Base-by-base conservation (phyloP, 2,329 filamentous ascomycete genomes). In the Pseudogymnoascus sp. region DNA sequence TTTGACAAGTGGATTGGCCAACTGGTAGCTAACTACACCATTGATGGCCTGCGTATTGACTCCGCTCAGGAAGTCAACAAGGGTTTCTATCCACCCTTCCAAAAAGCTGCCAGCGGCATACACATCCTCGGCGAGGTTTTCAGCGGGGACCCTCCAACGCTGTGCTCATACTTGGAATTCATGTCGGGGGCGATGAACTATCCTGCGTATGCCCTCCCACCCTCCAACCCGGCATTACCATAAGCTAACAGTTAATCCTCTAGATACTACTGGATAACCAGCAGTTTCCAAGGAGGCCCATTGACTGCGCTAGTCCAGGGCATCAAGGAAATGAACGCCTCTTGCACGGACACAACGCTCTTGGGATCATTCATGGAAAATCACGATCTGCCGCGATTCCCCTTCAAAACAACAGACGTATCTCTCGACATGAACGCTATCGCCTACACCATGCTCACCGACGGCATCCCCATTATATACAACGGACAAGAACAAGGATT, bases 391-490 rank as follows among this genome's bases (percentile, higher is more conserved):
- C 66, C 73, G 9, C 74, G 78, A 16, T 76, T 78, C 65, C 71
- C 72, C 18, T 76, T 36, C 9, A 36, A 46, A n/a, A 65, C 65
- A 1, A 46, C 9, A 9, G 68, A 69, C 49, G 12, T 64, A 3
- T 56, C 64, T 38, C 61, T 65, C n/a, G 78, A 77, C n/a, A 77
- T 78, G 67, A 82, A 82, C 65, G 72, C 78, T 25, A 69, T 81
- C 37, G 75, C 77, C 4, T 82, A 76, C 68, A 79, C 74, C 7
- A 75, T 83, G 59, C 74, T 83, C 36, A 70, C 72, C 5, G 77
- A 82, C 65, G 81, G 81, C 16, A 79, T 83, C 37, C 80, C 81
- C 0, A 78, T 82, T 65, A 63, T 82, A 36, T 83, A 83, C 67
- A 75, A 80, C 64, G 80, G 81, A 7, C 78, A 82, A 66, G 81